These are phyloP conservation scores for Cornus florida DNA, from an alignment of 148 eudicot species.

Conservation along the genomic window DNA sequence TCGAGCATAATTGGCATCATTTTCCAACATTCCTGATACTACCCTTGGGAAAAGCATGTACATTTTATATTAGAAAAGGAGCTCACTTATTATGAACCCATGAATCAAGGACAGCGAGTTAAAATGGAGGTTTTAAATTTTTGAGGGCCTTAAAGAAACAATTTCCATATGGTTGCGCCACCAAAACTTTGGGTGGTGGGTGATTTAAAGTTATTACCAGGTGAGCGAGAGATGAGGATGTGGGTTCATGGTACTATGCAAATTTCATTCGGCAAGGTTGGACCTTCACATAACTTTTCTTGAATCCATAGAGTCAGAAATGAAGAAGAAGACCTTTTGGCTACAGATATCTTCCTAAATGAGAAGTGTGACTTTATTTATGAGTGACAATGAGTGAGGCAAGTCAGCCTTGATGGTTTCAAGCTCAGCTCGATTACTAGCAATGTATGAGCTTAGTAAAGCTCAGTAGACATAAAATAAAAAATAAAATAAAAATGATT, in stretches of 20 bases:
- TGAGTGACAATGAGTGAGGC: not conserved
- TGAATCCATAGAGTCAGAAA: not conserved
- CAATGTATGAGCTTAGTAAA: too few relatives aligned
- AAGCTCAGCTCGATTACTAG: not conserved
- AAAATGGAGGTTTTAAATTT: too few relatives aligned
- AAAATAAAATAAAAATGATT: too few relatives aligned
- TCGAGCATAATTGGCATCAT: too few relatives aligned
- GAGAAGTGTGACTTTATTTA: not conserved
- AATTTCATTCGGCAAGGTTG: not conserved
- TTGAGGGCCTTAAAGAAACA: too few relatives aligned
- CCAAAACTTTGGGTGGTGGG: not conserved
- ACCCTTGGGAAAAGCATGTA: too few relatives aligned
- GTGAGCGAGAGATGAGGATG: not conserved
- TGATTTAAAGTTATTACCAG: not conserved
- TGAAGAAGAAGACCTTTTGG: not conserved
- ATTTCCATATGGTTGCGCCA: not conserved
- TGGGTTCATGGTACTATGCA: not conserved
- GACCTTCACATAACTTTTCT: not conserved
- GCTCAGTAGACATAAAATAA: not conserved
- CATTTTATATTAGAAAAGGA: too few relatives aligned
- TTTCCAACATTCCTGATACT: too few relatives aligned
- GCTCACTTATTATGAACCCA: too few relatives aligned
- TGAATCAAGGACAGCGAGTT: too few relatives aligned
- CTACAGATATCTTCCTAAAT: not conserved
- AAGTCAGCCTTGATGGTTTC: not conserved